A percentile compares a stretch with the other conserved stretches of the same genome.
Evolutionary conservation across 2,329 filamentous ascomycete species (phyloP).

Genomic region (Cladorrhinum sp.): DNA sequence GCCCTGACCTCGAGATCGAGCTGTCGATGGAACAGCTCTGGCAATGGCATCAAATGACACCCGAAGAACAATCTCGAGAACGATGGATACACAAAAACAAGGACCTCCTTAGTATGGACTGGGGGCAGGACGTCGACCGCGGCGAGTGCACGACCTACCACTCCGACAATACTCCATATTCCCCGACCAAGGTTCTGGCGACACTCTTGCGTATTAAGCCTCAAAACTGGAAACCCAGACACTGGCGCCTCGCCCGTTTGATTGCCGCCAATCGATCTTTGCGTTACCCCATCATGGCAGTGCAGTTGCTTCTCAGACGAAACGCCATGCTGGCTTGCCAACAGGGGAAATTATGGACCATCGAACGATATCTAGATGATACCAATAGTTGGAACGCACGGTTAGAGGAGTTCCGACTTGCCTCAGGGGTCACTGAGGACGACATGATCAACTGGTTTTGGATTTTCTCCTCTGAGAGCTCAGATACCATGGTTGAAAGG

Average conservation of each 20-base stretch:
- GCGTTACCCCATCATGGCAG: slow-evolving; percentile 17
- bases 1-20: background rate
- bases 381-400: slow-evolving; percentile 30
- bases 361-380: slow-evolving; percentile 14
- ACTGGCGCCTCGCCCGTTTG: slow-evolving; percentile 17
- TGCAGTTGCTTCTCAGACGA: slow-evolving; percentile 18
- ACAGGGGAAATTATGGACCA: slow-evolving; percentile 22
- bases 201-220: slow-evolving; percentile 15
- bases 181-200: slow-evolving; percentile 18
- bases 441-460: slow-evolving; percentile 41
- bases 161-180: slow-evolving; percentile 14
- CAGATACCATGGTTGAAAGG: slow-evolving; percentile 36
- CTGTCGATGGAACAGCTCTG: background rate
- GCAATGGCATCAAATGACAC: background rate
- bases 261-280: slow-evolving; percentile 19
- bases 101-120: slow-evolving; percentile 8
- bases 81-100: slow-evolving; percentile 14
- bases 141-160: slow-evolving; percentile 10
- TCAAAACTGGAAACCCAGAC: slow-evolving; percentile 5
- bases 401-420: slow-evolving; percentile 30
- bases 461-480: slow-evolving; percentile 37
- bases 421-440: slow-evolving; percentile 33
- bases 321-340: slow-evolving; percentile 13
- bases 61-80: slow-evolving; percentile 16
- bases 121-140: background rate